Evolutionary conservation across 805 yeast genomes (phyloP), one percentile per base, ranked within the genome.

Genomic region (Pichia pseudocactophila): DNA sequence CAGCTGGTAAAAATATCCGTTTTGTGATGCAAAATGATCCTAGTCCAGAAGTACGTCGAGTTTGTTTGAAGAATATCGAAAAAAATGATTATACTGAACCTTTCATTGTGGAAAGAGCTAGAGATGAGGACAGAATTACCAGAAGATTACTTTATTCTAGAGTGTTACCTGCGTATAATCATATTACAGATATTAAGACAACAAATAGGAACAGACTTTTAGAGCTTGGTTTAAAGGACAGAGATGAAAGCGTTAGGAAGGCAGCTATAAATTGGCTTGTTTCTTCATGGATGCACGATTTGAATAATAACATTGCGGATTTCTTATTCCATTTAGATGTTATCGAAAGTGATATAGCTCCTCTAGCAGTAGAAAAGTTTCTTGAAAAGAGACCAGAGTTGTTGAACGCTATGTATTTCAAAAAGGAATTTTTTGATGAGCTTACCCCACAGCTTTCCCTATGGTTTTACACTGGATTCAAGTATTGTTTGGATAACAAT

Each of bases 21-120:
- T 58, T 59, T n/a, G 70, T 80, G 0, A 66, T 86, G 51, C 81
- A 78, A 53, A 75, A 81, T 54, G 98, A 90, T 61, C 74, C 85
- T 2, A 81, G 82, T 52, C 79, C 96, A 0, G 97, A 92, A 48
- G 96, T 89, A 1, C 71, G 97, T 50, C 70, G 95, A 46, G 88
- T 94, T 0, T 90, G 90, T 0, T 63, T 88, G 53, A 64, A 82
- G 35, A 84, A 87, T 56, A 58, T 90, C 27, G 76, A 71, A 19
- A 80, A 78, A 50, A 72, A 71, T 34, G 52, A 61, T 3, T 50
- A 53, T 1, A 80, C 88, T 0, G 64, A 75, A 16, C 76, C 81
- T 1, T 70, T 67, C 43, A 64, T 87, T 2, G 63, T 88, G 30
- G 92, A 82, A 55, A 71, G 97, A 45, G 95, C 95, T 0, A 71